Evolutionary conservation across 495 filamentous ascomycete genomes (phyloP), one percentile per base, ranked within the genome.

Genomic region (Trichoderma asperelloides): DNA sequence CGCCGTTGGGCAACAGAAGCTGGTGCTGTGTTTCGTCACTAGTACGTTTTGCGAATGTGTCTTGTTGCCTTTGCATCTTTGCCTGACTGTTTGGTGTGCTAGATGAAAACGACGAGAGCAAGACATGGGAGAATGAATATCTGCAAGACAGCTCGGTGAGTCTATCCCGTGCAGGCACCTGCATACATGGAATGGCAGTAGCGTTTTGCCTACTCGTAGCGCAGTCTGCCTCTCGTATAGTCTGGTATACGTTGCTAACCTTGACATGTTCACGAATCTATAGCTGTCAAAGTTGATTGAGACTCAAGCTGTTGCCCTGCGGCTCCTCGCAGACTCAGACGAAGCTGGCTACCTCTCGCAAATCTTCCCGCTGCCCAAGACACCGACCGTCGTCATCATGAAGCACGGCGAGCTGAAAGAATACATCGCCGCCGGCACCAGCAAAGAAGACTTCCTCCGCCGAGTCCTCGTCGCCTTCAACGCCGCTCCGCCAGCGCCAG

Each of bases 261-360:
- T 45, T 45, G 9, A 15, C 23, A 30, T 63, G 62, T 13, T 63
- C 11, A 41, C 62, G n/a, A 18, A n/a, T 43, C 15, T 16, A 43
- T 64, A 83, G 81, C 72, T 86, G 40, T 75, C 71, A 64, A 71
- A 75, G 7, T 75, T 86, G 21, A 77, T 96, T 16, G 71, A 76
- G 45, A 75, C 80, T 21, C 80, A 85, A 65, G 83, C 90, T 15
- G 80, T 98, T 25, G 70, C 88, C 21, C 80, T 97, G 28, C 84
- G 87, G 64, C 80, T 97, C 15, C 75, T 77, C 27, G 84, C 87
- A 23, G 89, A 86, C 13, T 92, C 87, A 16, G 81, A 87, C 66
- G 94, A 97, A 78, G 92, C 91, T 16, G 85, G 84, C 2, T 95
- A 89, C 70, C 79, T 98, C 7, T 82, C 88, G 5, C 90, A 91